A percentile compares a stretch with the other conserved stretches of the same genome.
phyloP scores from a whole-genome alignment of 768 basidiomycete genomes.

The Kwoniella bestiolae region DNA sequence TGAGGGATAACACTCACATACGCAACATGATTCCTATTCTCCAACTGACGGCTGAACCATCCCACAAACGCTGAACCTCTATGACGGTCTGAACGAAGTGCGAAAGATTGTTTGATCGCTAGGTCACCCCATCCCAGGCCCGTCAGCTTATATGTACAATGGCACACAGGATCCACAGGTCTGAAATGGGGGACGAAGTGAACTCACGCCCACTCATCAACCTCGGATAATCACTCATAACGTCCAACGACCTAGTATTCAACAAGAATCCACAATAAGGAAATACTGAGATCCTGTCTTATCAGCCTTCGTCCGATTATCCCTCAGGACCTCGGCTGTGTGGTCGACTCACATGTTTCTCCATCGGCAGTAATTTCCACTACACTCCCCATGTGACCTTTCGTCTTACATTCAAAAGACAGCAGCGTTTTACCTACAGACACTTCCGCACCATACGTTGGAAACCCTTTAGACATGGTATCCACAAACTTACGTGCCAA shows the following conservation, averaged over 20 bases:
- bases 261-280: slow-evolving; percentile 92
- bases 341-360: slow-evolving; percentile 47
- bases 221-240: slow-evolving; percentile 77
- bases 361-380: slow-evolving; percentile 55
- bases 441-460: slow-evolving; percentile 92
- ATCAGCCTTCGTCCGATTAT: neutral
- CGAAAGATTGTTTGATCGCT: slow-evolving; percentile 41
- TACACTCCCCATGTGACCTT: slow-evolving; percentile 29
- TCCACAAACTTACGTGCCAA: slow-evolving; percentile 73
- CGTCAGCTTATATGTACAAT: neutral
- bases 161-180: neutral
- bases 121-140: slow-evolving; percentile 42
- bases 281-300: slow-evolving; percentile 66
- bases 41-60: slow-evolving; percentile 61
- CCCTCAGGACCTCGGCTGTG: neutral
- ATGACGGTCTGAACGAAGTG: slow-evolving; percentile 33
- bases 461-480: slow-evolving; percentile 81
- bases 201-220: slow-evolving; percentile 67
- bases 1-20: slow-evolving; percentile 62
- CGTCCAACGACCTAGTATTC: slow-evolving; percentile 73
- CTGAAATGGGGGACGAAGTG: slow-evolving; percentile 43
- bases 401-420: slow-evolving; percentile 66
- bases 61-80: slow-evolving; percentile 39
- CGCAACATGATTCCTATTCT: slow-evolving; percentile 75
- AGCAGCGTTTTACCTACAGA: slow-evolving; percentile 84